Base-by-base conservation (phyloP, 345 rosid species). In the Eucalyptus erythrocorys region DNA sequence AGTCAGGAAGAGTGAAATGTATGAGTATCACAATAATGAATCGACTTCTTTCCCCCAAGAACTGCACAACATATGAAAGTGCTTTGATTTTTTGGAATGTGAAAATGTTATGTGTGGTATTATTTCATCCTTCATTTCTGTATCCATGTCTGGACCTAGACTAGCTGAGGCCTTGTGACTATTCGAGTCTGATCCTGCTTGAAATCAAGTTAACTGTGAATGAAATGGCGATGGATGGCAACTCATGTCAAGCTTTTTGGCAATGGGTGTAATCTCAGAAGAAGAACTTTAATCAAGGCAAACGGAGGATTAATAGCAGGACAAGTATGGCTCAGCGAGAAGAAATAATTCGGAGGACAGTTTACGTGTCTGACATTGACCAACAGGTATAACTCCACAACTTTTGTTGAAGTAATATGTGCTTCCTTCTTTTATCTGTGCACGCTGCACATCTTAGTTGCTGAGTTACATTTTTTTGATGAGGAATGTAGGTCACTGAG, bases 301-400 rank as follows among this genome's bases (percentile, higher is more conserved):
- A 90, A 89, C 90, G 97, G 27, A 94, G 96, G 88, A 89, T 93
- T 92, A 97, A 95, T 84, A 92, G 94, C 89, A 90, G 99, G 88
- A 97, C 99, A 86, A 94, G 95, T 92, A 92, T 94, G 96, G 99
- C 99, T 88, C 99, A 97, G 93, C 89, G 95, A 48, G 99, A 97
- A 49, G 99, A 97, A 89, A 92, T 97, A 61, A 95, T 97, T 80
- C 92, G 97, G 42, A 92, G 97, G 94, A 97, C 99, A 34, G 98
- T 97, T 19, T 97, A 96, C 81, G 99, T 97, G 66, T 96, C 99
- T 91, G 99, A 97, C 93, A 95, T 97, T 85, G 99, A 96, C 90
- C 98, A 95, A 87, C 99, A 97, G 97, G 99, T 96, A 85, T 12
- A 45, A 53, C 40, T n/a, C 82, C n/a, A 24, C 42, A 14, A 61